Evolutionary conservation across 306 rosid genomes (phyloP).

Genomic region (Trifolium repens): DNA sequence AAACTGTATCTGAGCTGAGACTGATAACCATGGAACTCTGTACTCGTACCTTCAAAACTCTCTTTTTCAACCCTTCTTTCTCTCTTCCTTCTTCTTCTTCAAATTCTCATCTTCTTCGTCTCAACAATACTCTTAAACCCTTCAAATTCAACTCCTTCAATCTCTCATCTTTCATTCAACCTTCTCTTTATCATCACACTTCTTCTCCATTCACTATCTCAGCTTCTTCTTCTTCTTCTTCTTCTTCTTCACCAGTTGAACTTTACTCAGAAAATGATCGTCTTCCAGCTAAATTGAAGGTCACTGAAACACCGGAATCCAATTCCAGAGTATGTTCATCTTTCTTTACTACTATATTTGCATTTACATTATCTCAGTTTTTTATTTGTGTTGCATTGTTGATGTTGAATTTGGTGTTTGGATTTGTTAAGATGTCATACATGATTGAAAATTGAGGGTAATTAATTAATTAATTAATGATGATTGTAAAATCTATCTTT

Average conservation of each 20-base stretch:
- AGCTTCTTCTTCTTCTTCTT: constrained; percentile 51
- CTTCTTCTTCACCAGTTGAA: constrained; percentile 56
- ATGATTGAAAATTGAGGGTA: not conserved
- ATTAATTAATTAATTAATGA: not conserved
- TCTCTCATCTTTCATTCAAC: constrained; percentile 37
- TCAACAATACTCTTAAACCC: not conserved
- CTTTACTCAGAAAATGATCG: constrained; percentile 48
- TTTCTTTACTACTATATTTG: not conserved
- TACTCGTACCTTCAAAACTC: constrained; percentile 47
- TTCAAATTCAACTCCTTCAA: constrained; percentile 28
- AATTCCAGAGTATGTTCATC: constrained; percentile 68
- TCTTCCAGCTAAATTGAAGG: constrained; percentile 69
- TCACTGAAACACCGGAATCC: constrained; percentile 66
- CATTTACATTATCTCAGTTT: not conserved
- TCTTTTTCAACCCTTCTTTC: constrained; percentile 44
- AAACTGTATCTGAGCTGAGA: not conserved
- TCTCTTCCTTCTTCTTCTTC: constrained; percentile 15
- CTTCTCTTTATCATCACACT: constrained; percentile 22
- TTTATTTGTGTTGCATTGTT: not conserved
- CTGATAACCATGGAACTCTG: constrained; percentile 67
- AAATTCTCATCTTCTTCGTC: constrained; percentile 34
- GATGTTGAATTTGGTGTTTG: not conserved
- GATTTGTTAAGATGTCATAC: not conserved
- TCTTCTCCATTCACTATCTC: constrained; percentile 50
- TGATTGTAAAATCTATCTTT: not conserved